Evolutionary conservation across 176 grass and related monocot species (phyloP), one percentile per base, ranked within the genome.

Genomic region (Paspalum vaginatum): DNA sequence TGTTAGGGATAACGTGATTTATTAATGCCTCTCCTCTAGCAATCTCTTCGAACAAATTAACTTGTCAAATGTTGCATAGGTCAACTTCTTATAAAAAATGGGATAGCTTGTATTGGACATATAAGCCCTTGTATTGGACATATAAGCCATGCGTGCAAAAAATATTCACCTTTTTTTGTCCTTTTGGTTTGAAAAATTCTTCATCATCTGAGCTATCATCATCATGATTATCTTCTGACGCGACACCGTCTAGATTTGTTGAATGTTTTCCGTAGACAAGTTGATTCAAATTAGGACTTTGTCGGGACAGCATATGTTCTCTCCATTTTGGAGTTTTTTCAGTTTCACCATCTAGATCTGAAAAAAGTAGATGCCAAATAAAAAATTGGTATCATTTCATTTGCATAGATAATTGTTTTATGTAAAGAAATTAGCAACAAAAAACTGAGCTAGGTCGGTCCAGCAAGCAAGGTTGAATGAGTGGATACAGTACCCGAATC

Each of bases 301-400:
- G 86, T 76, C 45, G 89, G 20, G 85, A 81, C 51, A 86, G 79
- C 73, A 98, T 83, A 44, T 90, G 86, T 81, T 93, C 83, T 79
- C 95, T 99, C 96, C 96, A 99, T 62, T 95, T 99, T 9, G 92
- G 91, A 70, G 85, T 80, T 69, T 95, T 95, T 27, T 80, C 81
- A 58, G 41, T 39, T 66, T 93, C 88, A 60, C 82, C 81, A 52
- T 87, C 96, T 99, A 66, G 38, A 84, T 56, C 44, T 66, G 37
- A 38, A 77, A 51, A 49, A 54, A 48, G 5, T 38, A 50, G 8
- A 46, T 37, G 26, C 73, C 43, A 63, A 80, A 86, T 32, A 59
- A 82, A 22, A 72, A 45, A 60, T 13, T 53, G 3, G 16, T 27
- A 37, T 25, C 8, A 17, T 40, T 85, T 10, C 4, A 15, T 69